These are phyloP conservation scores for Salvia splendens DNA, from an alignment of 257 asterid genomes.

Conservation along the genomic window DNA sequence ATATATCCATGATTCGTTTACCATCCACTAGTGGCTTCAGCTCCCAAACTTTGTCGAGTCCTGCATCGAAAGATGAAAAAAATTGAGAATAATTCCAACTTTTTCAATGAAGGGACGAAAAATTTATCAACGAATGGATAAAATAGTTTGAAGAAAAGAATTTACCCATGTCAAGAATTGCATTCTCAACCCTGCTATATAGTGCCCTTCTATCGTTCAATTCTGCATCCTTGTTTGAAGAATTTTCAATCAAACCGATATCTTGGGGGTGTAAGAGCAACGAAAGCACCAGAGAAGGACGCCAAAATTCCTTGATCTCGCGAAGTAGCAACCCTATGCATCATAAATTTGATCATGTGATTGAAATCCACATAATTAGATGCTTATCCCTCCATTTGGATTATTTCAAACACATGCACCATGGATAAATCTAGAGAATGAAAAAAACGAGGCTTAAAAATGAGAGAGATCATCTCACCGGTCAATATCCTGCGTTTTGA, in stretches of 20 bases:
- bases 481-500: constrained; percentile 63
- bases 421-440: background rate
- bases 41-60: constrained; percentile 82
- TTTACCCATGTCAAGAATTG: constrained; percentile 59
- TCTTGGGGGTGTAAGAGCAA: constrained; percentile 55
- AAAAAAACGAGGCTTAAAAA: constrained; percentile 3
- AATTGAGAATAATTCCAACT: background rate
- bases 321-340: constrained; percentile 70
- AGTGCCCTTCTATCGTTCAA: constrained; percentile 46
- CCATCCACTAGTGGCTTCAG: constrained; percentile 73
- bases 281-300: constrained; percentile 60
- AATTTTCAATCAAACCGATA: constrained; percentile 25
- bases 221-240: constrained; percentile 37
- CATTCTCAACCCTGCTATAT: constrained; percentile 48
- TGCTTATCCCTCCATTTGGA: background rate
- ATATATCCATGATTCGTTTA: constrained; percentile 62
- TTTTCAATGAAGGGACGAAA: background rate
- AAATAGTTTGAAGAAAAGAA: constrained; percentile 8
- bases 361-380: background rate
- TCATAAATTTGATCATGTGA: constrained; percentile 15
- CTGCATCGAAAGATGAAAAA: constrained; percentile 34
- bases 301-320: constrained; percentile 86
- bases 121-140: background rate
- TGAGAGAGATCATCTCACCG: constrained; percentile 46
- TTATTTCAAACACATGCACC: background rate